Percentiles rank a stretch among this genome's conserved stretches.
Evolutionary conservation across 2,329 filamentous ascomycete genomes (phyloP).

Genomic region (Epichloe glyceriae): DNA sequence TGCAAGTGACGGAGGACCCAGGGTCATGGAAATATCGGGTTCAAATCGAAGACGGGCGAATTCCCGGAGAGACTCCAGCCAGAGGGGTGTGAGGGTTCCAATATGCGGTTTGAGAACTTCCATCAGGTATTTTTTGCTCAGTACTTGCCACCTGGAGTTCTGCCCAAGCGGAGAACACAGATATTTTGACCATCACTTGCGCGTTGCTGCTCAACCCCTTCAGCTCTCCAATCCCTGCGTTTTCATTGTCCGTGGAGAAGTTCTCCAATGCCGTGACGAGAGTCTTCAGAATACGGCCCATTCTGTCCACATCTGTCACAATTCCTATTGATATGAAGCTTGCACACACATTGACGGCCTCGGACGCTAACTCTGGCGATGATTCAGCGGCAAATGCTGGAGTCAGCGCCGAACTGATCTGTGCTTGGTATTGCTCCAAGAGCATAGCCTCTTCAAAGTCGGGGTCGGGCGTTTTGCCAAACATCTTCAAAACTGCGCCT

Average conservation of each 20-base stretch:
- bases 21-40: slow-evolving; percentile 86
- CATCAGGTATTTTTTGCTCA: slow-evolving; percentile 77
- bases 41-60: slow-evolving; percentile 90
- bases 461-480: slow-evolving; percentile 87
- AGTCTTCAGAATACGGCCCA: slow-evolving; percentile 94
- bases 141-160: slow-evolving; percentile 90
- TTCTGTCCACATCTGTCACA: slow-evolving; percentile 93
- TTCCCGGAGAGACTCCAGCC: slow-evolving; percentile 85
- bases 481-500: slow-evolving; percentile 86
- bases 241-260: slow-evolving; percentile 70
- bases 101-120: slow-evolving; percentile 86
- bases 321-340: slow-evolving; percentile 95
- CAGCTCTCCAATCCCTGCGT: slow-evolving; percentile 81
- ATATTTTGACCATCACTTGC: slow-evolving; percentile 96
- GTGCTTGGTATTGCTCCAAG: slow-evolving; percentile 94
- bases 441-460: slow-evolving; percentile 96
- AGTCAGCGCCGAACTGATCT: slow-evolving; percentile 92
- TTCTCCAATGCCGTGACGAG: slow-evolving; percentile 84
- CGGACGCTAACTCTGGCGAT: slow-evolving; percentile 86
- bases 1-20: slow-evolving; percentile 68
- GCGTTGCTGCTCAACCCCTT: slow-evolving; percentile 90
- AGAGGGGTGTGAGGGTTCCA: slow-evolving; percentile 77
- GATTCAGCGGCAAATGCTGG: slow-evolving; percentile 94
- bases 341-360: slow-evolving; percentile 95
- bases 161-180: slow-evolving; percentile 93